phyloP scores from a whole-genome alignment of 2,329 filamentous ascomycete genomes.

The Incumbomyces lentus region DNA sequence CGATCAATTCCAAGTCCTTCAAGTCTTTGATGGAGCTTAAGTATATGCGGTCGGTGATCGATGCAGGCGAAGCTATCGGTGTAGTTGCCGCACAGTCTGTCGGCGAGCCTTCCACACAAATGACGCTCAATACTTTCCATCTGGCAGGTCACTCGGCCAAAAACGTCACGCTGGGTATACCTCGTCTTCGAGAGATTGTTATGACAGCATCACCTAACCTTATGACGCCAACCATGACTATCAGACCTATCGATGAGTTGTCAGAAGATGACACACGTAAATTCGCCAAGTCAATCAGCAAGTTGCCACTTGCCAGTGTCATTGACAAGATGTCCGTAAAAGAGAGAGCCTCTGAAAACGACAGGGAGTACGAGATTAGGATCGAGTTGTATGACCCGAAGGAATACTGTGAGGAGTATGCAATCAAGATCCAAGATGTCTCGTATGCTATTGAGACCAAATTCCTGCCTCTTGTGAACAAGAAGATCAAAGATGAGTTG shows the following conservation, averaged over 20 bases:
- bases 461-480: conserved; percentile 62
- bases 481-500: conserved; percentile 63
- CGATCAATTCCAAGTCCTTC: conserved; percentile 59
- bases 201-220: conserved; percentile 92
- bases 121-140: conserved; percentile 99
- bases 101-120: conserved; percentile 94
- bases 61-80: conserved; percentile 91
- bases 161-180: conserved; percentile 98
- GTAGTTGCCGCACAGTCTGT: conserved; percentile 95
- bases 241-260: conserved; percentile 65
- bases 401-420: conserved; percentile 79
- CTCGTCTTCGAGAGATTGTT: conserved; percentile 88
- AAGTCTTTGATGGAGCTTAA: conserved; percentile 81
- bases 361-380: conserved; percentile 75
- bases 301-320: conserved; percentile 72
- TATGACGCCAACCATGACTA: conserved; percentile 81
- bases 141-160: conserved; percentile 96
- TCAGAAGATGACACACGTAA: conserved; percentile 57
- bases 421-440: conserved; percentile 68
- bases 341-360: conserved; percentile 65
- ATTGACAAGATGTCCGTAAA: conserved; percentile 70
- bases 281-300: conserved; percentile 87
- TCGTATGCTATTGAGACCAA: conserved; percentile 68
- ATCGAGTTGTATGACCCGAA: conserved; percentile 73
- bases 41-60: conserved; percentile 82